A percentile compares a stretch with the other conserved stretches of the same genome.
Evolutionary conservation across 331 rosid genomes (phyloP).

Genomic region (Quercus tomentella): DNA sequence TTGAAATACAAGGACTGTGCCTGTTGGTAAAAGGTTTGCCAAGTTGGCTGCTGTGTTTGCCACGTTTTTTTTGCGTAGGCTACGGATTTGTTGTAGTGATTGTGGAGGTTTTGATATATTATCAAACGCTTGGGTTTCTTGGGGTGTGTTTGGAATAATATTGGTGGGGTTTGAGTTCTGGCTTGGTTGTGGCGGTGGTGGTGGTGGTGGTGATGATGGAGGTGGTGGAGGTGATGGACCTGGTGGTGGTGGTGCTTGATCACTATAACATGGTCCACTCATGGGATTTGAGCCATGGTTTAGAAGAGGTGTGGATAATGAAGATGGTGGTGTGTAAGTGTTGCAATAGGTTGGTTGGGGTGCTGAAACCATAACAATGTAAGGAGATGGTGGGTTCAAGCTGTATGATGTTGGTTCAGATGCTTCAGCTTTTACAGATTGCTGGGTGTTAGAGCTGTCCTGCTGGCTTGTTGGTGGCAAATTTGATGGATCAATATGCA

Average conservation of each 20-base stretch:
- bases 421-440: no score
- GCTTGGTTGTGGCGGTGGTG: not conserved
- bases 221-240: not conserved
- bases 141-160: not conserved
- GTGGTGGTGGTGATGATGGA: not conserved
- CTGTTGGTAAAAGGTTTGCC: slow-evolving; percentile 12
- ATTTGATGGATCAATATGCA: no score
- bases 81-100: not conserved
- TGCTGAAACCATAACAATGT: no score
- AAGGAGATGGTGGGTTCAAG: no score
- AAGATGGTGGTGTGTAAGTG: no score
- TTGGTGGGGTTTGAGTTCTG: not conserved
- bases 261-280: no score
- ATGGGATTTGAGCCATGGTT: no score
- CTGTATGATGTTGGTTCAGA: no score
- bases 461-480: no score
- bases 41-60: not conserved
- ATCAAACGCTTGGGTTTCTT: not conserved
- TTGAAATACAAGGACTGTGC: slow-evolving; percentile 10
- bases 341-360: no score
- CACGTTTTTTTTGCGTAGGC: not conserved
- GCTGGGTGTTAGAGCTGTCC: no score
- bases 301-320: no score
- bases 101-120: not conserved
- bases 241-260: not conserved